Evolutionary conservation across 2,329 filamentous ascomycete species (phyloP), one percentile per base, ranked within the genome.

Genomic region (Cladosporium sp.): DNA sequence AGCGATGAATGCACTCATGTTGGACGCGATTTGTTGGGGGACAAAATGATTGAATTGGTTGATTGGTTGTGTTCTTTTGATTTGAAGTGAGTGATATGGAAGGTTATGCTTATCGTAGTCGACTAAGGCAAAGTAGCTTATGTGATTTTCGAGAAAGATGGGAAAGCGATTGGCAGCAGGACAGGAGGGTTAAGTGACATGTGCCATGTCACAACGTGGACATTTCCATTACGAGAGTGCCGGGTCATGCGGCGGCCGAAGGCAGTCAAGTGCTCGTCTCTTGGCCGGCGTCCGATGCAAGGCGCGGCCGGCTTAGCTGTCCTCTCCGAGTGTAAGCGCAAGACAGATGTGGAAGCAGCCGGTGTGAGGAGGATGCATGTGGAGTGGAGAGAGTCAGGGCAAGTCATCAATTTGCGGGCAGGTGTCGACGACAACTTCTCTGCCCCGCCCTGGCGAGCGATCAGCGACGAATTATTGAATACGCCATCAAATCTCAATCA

Each of bases 1-100:
- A 16, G 70, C 65, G 39, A 69, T 63, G 63, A 69, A 62, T n/a
- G n/a, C n/a, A 11, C 48, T 48, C 66, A 69, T 70, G 4, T 58
- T 67, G 68, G n/a, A n/a, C 8, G 21, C 23, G 25, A 18, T 32
- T 8, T 43, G 28, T 56, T 18, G 18, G 34, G 23, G 16, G 21
- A 21, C 51, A 56, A 56, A 56, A 56, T 58, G 23, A 7, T 32
- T 57, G 23, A 32, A 32, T 57, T 32, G 5, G 10, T 32, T 46
- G 39, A 21, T 46, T 51, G 23, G 2, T 34, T 54, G 32, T 53
- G 49, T 16, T 28, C 28, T 23, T 25, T 51, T 26, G 48, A n/a
- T 28, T 26, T 21, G 48, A 21, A 23, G 32, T 21, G 54, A 32
- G 16, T 25, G 54, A 25, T 14, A 23, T 13, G 16, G 25, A 23